phyloP scores from a whole-genome alignment of 73 alveolate species.

The Paramecium bursaria region DNA sequence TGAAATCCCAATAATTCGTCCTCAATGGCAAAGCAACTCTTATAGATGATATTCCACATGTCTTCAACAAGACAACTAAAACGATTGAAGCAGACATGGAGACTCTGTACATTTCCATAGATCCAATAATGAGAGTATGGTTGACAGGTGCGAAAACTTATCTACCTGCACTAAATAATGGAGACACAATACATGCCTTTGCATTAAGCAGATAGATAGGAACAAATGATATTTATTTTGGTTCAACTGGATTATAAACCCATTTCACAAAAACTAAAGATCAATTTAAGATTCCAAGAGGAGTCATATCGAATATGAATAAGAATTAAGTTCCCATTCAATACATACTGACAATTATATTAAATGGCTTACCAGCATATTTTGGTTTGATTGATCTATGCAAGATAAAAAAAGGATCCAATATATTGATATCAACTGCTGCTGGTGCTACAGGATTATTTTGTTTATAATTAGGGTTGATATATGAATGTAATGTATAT shows the following conservation, averaged over 20 bases:
- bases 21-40: too few relatives aligned
- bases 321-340: background rate
- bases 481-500: slow-evolving; percentile 55
- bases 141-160: slow-evolving; percentile 60
- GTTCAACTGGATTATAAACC: slow-evolving; percentile 10
- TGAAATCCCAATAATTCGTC: too few relatives aligned
- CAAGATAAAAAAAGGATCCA: slow-evolving; percentile 41
- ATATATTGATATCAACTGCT: slow-evolving; percentile 62
- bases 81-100: too few relatives aligned
- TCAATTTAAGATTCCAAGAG: slow-evolving; percentile 11
- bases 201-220: slow-evolving; percentile 20
- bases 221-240: slow-evolving; percentile 19
- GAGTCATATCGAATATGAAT: background rate
- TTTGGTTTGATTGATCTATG: slow-evolving; percentile 60
- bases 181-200: slow-evolving; percentile 60
- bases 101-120: slow-evolving; percentile 22
- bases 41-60: too few relatives aligned
- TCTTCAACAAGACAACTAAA: too few relatives aligned
- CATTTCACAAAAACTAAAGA: slow-evolving; percentile 22
- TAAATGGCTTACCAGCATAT: slow-evolving; percentile 69
- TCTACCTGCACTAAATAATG: slow-evolving; percentile 37
- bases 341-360: background rate
- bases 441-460: slow-evolving; percentile 71
- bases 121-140: slow-evolving; percentile 67
- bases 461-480: slow-evolving; percentile 39